Conservation (phyloP, 371 early-diverging fungal genomes). For the Fennellomyces sp. region DNA sequence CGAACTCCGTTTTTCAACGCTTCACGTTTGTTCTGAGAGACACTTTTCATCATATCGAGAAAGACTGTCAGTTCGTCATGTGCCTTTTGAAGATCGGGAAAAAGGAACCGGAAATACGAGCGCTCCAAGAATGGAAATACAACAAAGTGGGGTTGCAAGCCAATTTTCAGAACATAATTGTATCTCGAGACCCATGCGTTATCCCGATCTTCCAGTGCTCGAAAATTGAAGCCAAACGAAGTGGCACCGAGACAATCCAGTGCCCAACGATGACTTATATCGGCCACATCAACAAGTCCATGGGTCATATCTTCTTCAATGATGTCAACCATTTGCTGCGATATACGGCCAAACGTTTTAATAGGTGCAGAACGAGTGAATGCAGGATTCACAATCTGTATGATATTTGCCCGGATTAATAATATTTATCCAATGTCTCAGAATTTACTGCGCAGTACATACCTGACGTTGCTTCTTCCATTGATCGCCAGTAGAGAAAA, state of each 20-base stretch:
- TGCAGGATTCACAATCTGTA: slow-evolving; percentile 36
- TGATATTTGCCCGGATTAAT: neutral
- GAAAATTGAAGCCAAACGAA: slow-evolving; percentile 19
- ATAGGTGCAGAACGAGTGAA: slow-evolving; percentile 42
- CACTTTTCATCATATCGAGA: slow-evolving; percentile 1
- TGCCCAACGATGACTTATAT: slow-evolving; percentile 24
- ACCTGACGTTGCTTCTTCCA: slow-evolving; percentile 30
- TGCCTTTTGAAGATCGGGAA: slow-evolving; percentile 14
- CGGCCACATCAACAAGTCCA: slow-evolving; percentile 11
- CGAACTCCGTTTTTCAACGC: neutral
- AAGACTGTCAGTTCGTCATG: slow-evolving; percentile 9
- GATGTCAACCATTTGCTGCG: slow-evolving; percentile 14
- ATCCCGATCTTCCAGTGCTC: slow-evolving; percentile 6
- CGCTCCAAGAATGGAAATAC: slow-evolving; percentile 49
- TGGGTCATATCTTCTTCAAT: slow-evolving; percentile 10
- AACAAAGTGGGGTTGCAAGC: slow-evolving; percentile 34
- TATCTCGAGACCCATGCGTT: slow-evolving; percentile 13
- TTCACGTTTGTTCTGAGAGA: neutral
- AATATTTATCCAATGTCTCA: no score
- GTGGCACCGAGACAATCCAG: slow-evolving; percentile 38
- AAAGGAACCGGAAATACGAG: slow-evolving; percentile 3
- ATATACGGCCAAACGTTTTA: slow-evolving; percentile 24
- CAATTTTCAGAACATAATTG: slow-evolving; percentile 5
- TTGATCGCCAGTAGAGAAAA: slow-evolving; percentile 17
- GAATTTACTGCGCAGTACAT: no score